Evolutionary conservation across 805 yeast species (phyloP).

Genomic region (Grigorovia yakushimaensis): DNA sequence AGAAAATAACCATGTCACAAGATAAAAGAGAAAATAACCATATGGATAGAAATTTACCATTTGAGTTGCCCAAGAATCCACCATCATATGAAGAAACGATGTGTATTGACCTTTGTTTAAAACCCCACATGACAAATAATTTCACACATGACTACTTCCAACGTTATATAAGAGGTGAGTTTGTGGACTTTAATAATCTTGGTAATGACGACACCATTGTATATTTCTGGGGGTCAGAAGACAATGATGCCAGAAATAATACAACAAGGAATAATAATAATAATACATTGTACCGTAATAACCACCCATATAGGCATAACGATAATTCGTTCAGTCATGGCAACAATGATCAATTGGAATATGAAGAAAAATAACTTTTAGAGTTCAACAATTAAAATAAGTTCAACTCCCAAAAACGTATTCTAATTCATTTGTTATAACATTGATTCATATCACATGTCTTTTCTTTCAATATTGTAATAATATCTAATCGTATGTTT

Average conservation of each 20-base stretch:
- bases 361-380: not conserved
- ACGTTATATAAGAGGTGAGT: not conserved
- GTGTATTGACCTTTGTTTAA: slow-evolving; percentile 4
- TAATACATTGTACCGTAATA: too few relatives aligned
- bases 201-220: not conserved
- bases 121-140: not conserved
- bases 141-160: not conserved
- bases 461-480: too few relatives aligned
- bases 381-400: too few relatives aligned
- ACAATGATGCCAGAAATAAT: not conserved
- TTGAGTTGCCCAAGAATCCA: slow-evolving; percentile 12
- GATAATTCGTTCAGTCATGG: not conserved
- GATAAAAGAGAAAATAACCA: not conserved
- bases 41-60: not conserved
- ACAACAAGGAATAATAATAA: not conserved
- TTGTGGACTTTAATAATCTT: not conserved
- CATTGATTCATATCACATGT: too few relatives aligned
- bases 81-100: slow-evolving; percentile 23
- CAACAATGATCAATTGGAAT: not conserved
- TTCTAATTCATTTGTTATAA: too few relatives aligned
- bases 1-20: not conserved
- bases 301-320: not conserved
- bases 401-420: too few relatives aligned
- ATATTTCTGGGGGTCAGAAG: not conserved
- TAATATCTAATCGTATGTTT: too few relatives aligned